Conservation (phyloP, 192 early-diverging fungal species). For the Coemansia sp. region DNA sequence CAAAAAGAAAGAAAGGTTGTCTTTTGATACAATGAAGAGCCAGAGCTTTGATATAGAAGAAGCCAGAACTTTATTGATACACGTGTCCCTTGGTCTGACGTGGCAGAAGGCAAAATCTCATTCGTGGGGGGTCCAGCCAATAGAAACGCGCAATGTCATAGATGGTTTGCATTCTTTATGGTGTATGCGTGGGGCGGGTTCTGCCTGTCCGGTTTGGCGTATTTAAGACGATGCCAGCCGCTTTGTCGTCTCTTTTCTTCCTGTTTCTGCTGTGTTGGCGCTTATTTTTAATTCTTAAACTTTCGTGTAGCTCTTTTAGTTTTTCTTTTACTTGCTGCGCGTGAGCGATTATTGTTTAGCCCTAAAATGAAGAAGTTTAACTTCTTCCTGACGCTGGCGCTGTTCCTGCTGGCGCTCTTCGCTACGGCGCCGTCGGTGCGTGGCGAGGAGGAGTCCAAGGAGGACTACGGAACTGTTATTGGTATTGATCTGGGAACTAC, state of each 20-base stretch:
- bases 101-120: constrained; percentile 28
- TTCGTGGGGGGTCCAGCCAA: constrained; percentile 41
- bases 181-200: neutral
- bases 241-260: constrained; percentile 16
- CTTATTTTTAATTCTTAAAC: neutral
- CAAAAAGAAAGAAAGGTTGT: neutral
- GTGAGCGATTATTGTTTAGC: constrained; percentile 12
- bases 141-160: constrained; percentile 38
- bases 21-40: no score
- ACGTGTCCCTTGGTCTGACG: constrained; percentile 10
- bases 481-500: constrained; percentile 97
- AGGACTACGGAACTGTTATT: constrained; percentile 64
- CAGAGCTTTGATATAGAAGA: neutral
- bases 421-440: constrained; percentile 37
- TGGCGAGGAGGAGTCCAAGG: constrained; percentile 50
- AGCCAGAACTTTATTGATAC: neutral
- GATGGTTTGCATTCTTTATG: constrained; percentile 14
- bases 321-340: constrained; percentile 8
- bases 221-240: constrained; percentile 23
- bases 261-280: constrained; percentile 7
- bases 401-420: constrained; percentile 46
- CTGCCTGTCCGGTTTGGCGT: constrained; percentile 3
- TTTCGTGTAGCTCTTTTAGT: constrained; percentile 5
- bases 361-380: constrained; percentile 39
- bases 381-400: constrained; percentile 53